Evolutionary conservation across 2,329 filamentous ascomycete genomes (phyloP).

Genomic region (Claviceps monticola): DNA sequence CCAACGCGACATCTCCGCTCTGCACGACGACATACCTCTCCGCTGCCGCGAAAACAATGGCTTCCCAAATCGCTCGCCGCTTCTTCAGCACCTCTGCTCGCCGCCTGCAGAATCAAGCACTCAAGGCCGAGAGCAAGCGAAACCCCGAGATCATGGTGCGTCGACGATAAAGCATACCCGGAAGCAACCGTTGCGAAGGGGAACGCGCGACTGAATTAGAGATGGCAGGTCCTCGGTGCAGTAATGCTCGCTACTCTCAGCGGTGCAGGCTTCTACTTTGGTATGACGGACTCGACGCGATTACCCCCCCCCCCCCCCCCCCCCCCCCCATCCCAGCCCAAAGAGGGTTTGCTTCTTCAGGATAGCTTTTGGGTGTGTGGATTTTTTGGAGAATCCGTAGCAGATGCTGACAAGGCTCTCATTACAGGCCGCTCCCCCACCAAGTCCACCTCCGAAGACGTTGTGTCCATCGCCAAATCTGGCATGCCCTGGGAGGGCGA

Average conservation of each 20-base stretch:
- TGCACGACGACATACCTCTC: slow-evolving; percentile 8
- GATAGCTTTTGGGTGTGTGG: too few species aligned
- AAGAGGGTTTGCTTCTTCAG: too few species aligned
- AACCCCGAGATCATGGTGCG: slow-evolving; percentile 33
- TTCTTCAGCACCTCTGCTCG: slow-evolving; percentile 41
- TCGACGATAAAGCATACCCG: slow-evolving; percentile 9
- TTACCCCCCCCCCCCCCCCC: too few species aligned
- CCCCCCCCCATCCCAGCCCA: too few species aligned
- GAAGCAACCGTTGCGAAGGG: slow-evolving; percentile 1
- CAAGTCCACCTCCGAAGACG: slow-evolving; percentile 64
- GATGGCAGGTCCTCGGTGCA: slow-evolving; percentile 63
- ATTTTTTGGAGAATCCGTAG: neutral
- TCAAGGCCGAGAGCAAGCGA: slow-evolving; percentile 45
- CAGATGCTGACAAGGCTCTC: neutral
- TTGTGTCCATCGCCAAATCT: slow-evolving; percentile 58
- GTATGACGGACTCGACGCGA: slow-evolving; percentile 29
- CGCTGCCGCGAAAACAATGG: slow-evolving; percentile 27
- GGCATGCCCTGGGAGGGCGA: slow-evolving; percentile 87
- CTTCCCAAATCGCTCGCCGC: slow-evolving; percentile 41
- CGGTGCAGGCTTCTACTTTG: slow-evolving; percentile 82
- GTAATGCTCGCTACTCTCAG: slow-evolving; percentile 84
- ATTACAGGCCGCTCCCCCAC: slow-evolving; percentile 69
- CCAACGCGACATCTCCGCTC: too few species aligned
- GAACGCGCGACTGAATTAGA: neutral
- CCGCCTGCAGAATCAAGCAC: slow-evolving; percentile 33